A percentile compares a stretch with the other conserved stretches of the same genome.
These are phyloP conservation scores for Colletotrichum spinosum DNA, from an alignment of 2,329 filamentous ascomycete genomes.

Conservation along the genomic window DNA sequence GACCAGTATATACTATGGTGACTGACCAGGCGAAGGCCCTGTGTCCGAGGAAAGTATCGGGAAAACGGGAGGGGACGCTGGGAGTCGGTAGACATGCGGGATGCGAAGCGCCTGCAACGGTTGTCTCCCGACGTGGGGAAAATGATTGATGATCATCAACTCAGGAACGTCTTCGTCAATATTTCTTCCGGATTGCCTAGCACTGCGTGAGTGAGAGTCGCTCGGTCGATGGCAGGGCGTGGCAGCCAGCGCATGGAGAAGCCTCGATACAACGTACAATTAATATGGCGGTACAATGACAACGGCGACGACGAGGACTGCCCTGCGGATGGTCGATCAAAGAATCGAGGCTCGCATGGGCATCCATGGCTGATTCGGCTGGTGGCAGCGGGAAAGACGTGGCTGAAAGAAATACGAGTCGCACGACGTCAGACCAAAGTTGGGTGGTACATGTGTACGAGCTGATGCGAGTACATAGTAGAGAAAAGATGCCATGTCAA, in stretches of 20 bases:
- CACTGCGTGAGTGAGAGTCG: background rate
- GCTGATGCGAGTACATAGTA: background rate
- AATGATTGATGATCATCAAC: constrained; percentile 21
- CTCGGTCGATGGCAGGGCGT: constrained; percentile 15
- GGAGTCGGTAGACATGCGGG: constrained; percentile 22
- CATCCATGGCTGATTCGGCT: constrained; percentile 34
- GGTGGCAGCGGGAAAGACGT: constrained; percentile 20
- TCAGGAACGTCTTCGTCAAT: constrained; percentile 9
- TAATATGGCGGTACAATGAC: background rate
- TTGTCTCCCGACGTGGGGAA: constrained; percentile 19
- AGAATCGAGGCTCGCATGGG: constrained; percentile 53
- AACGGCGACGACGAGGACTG: constrained; percentile 4
- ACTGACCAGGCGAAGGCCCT: background rate
- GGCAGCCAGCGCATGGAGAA: background rate
- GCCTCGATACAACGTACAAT: background rate
- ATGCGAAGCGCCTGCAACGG: constrained; percentile 35
- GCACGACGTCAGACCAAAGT: constrained; percentile 9
- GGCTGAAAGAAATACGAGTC: constrained; percentile 12
- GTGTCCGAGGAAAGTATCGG: background rate
- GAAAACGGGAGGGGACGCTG: constrained; percentile 15
- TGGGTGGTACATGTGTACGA: constrained; percentile 15
- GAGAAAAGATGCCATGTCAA: constrained; percentile 16
- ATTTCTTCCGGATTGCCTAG: constrained; percentile 12
- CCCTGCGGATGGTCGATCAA: constrained; percentile 20
- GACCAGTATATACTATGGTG: too few species aligned